Evolutionary conservation across 225 moss, liverwort and hornwort genomes (phyloP).

Genomic region (Asterella californica): DNA sequence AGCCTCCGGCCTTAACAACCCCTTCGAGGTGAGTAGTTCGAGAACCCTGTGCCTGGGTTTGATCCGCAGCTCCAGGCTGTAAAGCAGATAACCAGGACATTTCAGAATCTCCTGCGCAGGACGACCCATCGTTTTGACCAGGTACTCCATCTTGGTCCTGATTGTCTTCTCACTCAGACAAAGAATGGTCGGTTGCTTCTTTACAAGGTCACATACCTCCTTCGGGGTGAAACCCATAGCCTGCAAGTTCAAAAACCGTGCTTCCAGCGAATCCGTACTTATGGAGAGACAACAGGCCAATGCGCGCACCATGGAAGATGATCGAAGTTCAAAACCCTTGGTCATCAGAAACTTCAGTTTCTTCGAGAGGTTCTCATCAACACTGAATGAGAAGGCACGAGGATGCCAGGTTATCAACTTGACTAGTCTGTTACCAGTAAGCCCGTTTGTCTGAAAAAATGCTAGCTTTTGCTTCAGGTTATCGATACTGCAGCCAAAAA

Average conservation of each 20-base stretch:
- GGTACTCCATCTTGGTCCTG: conserved; percentile 37
- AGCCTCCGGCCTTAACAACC: conserved; percentile 29
- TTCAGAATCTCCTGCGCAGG: conserved; percentile 33
- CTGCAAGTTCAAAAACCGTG: conserved; percentile 38
- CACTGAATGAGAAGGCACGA: conserved; percentile 38
- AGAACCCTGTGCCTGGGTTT: conserved; percentile 44
- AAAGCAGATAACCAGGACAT: conserved; percentile 38
- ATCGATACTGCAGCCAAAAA: conserved; percentile 48
- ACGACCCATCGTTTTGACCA: conserved; percentile 34
- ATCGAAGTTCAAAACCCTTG: conserved; percentile 35
- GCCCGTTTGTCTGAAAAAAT: conserved; percentile 34
- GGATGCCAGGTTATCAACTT: conserved; percentile 40
- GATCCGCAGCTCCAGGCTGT: conserved; percentile 45
- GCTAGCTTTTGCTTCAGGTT: conserved; percentile 37
- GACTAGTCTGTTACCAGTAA: conserved; percentile 34
- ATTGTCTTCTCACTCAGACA: conserved; percentile 48
- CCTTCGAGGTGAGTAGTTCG: conserved; percentile 32
- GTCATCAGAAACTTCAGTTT: conserved; percentile 33
- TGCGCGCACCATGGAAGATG: conserved; percentile 31
- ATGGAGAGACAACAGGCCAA: conserved; percentile 35
- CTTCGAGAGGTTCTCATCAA: conserved; percentile 30
- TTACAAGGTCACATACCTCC: conserved; percentile 29
- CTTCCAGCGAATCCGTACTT: conserved; percentile 30
- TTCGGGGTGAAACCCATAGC: conserved; percentile 32
- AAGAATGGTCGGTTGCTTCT: conserved; percentile 46